Conservation (phyloP, 164 flowering plant species). For the Tetracentron sinense region DNA sequence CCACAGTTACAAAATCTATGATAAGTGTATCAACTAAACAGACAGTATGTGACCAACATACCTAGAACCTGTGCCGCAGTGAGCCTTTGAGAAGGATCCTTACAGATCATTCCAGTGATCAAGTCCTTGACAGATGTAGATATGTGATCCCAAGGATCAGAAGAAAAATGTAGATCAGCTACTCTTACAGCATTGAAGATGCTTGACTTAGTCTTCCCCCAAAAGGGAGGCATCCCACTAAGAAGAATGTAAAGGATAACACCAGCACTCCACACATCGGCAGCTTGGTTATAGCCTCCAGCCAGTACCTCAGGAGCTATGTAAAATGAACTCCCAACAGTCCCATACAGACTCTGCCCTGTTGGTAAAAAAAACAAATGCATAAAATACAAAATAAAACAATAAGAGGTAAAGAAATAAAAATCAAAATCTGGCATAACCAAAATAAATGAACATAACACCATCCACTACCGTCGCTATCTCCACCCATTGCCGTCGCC, state of each 20-base stretch:
- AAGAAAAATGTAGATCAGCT: slow-evolving; percentile 63
- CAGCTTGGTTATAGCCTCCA: slow-evolving; percentile 73
- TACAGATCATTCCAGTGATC: slow-evolving; percentile 63
- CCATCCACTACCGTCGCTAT: too few species aligned
- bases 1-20: not conserved
- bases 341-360: slow-evolving; percentile 65
- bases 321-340: slow-evolving; percentile 82
- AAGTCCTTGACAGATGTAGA: slow-evolving; percentile 67
- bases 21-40: not conserved
- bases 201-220: slow-evolving; percentile 75
- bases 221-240: slow-evolving; percentile 78
- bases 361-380: slow-evolving; percentile 13
- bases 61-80: slow-evolving; percentile 76
- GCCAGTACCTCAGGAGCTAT: slow-evolving; percentile 81
- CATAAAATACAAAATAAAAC: not conserved
- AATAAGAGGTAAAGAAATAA: not conserved
- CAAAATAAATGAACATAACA: not conserved
- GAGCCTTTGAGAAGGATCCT: slow-evolving; percentile 60
- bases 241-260: slow-evolving; percentile 85
- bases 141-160: slow-evolving; percentile 58
- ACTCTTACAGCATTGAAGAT: slow-evolving; percentile 84
- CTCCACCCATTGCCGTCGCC: too few species aligned
- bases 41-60: slow-evolving; percentile 20
- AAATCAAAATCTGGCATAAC: not conserved
- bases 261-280: slow-evolving; percentile 87